Evolutionary conservation across 805 yeast species (phyloP).

Genomic region (Wickerhamomyces rabaulensis): DNA sequence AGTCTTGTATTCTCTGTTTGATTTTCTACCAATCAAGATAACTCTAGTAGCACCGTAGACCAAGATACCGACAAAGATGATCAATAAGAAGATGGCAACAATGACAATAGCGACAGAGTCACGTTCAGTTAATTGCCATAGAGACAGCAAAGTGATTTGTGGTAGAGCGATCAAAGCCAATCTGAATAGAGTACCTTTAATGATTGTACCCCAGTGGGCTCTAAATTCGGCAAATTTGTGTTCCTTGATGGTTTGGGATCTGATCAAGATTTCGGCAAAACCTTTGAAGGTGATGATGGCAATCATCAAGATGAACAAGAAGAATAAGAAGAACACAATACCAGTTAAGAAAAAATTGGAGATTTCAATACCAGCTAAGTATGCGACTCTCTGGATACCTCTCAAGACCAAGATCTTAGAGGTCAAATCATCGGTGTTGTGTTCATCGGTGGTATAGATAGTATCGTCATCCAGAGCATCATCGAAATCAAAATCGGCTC

Average conservation of each 20-base stretch:
- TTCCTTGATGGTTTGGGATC: conserved; percentile 52
- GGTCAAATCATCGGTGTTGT: conserved; percentile 45
- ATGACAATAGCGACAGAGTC: conserved; percentile 83
- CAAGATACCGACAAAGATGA: conserved; percentile 53
- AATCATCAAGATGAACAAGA: conserved; percentile 55
- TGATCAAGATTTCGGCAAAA: conserved; percentile 54
- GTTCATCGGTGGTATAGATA: conserved; percentile 70
- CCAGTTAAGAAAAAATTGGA: conserved; percentile 85
- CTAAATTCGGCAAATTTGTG: conserved; percentile 72
- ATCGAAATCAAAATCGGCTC: conserved; percentile 33
- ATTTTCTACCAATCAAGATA: conserved; percentile 66
- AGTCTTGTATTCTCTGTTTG: conserved; percentile 69
- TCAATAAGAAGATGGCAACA: conserved; percentile 67
- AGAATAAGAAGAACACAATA: conserved; percentile 76
- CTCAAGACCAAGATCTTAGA: conserved; percentile 75
- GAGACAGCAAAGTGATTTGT: conserved; percentile 70
- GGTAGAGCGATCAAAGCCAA: conserved; percentile 82
- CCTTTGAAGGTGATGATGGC: conserved; percentile 63
- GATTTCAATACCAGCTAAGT: conserved; percentile 76
- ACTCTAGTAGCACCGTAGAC: conserved; percentile 71
- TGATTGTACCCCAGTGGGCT: conserved; percentile 73
- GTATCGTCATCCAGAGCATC: conserved; percentile 45
- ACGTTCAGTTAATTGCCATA: conserved; percentile 84
- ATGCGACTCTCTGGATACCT: conserved; percentile 92
- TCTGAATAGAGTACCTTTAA: conserved; percentile 86